phyloP scores from a whole-genome alignment of 305 asterid species.

The Solanum hybrid region DNA sequence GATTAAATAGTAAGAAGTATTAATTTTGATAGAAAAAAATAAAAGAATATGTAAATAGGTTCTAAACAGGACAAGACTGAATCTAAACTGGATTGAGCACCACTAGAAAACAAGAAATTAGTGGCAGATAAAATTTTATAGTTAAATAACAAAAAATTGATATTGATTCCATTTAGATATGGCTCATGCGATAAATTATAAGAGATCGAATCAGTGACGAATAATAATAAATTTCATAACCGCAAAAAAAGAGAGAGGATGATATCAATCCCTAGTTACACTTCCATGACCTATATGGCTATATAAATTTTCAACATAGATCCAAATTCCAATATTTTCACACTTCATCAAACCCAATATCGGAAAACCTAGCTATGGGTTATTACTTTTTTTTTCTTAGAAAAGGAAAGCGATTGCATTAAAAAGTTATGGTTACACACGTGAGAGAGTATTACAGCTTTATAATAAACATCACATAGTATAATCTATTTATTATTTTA shows the following conservation, averaged over 20 bases:
- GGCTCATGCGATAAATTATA: neutral
- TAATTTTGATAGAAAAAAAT: no score
- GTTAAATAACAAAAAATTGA: no score
- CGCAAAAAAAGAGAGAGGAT: rapidly evolving
- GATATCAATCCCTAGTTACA: neutral
- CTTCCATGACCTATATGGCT: neutral
- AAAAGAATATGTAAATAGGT: neutral
- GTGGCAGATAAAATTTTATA: no score
- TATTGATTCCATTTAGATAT: no score
- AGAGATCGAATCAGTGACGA: no score
- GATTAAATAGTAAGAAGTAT: neutral
- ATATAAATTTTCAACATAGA: neutral
- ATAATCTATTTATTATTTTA: no score
- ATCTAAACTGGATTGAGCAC: neutral
- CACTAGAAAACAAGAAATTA: no score
- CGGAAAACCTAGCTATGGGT: neutral
- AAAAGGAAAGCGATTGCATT: neutral
- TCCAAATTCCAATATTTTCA: neutral
- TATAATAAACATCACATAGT: neutral
- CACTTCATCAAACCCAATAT: neutral
- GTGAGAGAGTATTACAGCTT: neutral
- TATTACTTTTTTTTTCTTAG: neutral
- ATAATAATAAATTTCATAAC: no score
- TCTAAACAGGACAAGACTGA: neutral
- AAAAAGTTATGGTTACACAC: neutral